Conservation (phyloP, 768 basidiomycete genomes). For the Boletus rubropictus region DNA sequence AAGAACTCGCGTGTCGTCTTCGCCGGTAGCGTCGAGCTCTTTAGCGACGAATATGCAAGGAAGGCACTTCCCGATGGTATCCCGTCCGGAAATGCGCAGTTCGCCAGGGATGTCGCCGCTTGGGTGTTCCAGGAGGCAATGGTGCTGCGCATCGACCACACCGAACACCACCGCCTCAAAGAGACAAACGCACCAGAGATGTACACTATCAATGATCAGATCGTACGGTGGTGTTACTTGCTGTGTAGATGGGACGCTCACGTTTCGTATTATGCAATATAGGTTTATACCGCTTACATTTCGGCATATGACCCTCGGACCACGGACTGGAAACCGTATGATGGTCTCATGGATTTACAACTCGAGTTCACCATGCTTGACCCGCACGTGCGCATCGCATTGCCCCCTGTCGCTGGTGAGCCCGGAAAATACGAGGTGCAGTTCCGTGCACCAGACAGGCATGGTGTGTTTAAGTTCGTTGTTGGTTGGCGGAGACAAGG, state of each 20-base stretch:
- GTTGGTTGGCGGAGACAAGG: constrained; percentile 87
- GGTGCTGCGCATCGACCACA: constrained; percentile 71
- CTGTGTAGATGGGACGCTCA: not conserved
- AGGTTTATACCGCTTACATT: constrained; percentile 74
- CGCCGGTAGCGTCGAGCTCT: constrained; percentile 73
- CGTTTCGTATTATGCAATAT: not conserved
- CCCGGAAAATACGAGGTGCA: constrained; percentile 72
- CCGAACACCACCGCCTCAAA: constrained; percentile 67
- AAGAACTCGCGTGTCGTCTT: constrained; percentile 75
- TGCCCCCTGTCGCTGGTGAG: constrained; percentile 49
- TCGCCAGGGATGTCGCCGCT: constrained; percentile 66
- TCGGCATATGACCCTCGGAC: constrained; percentile 58
- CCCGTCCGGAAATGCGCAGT: constrained; percentile 68
- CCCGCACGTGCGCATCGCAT: constrained; percentile 83
- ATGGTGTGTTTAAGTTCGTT: constrained; percentile 98
- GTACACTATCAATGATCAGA: constrained; percentile 83
- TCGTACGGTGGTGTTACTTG: constrained; percentile 42
- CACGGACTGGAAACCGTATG: constrained; percentile 65
- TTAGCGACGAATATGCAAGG: constrained; percentile 68
- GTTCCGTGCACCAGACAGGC: constrained; percentile 90
- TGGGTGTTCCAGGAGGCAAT: constrained; percentile 91
- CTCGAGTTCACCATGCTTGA: constrained; percentile 99
- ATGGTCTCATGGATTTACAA: constrained; percentile 73
- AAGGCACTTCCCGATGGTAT: constrained; percentile 57
- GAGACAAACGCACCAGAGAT: constrained; percentile 54